Evolutionary conservation across 495 filamentous ascomycete species (phyloP).

Genomic region (Aspergillus baeticus): DNA sequence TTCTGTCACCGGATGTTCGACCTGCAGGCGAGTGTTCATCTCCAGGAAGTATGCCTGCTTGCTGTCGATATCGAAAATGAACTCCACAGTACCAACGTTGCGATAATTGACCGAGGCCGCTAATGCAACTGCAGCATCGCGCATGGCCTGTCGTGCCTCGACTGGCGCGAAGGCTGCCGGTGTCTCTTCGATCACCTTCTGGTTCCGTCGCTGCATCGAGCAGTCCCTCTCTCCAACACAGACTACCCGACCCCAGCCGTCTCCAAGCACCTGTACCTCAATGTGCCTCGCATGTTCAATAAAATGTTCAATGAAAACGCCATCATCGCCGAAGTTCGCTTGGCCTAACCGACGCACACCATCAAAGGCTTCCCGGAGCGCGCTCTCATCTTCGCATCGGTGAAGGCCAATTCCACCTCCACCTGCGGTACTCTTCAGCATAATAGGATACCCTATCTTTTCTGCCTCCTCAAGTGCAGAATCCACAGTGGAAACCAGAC

Average conservation of each 20-base stretch:
- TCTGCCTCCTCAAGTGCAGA: slow-evolving; percentile 40
- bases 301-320: slow-evolving; percentile 41
- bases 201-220: slow-evolving; percentile 46
- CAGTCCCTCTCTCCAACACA: slow-evolving; percentile 43
- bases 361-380: slow-evolving; percentile 30
- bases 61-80: slow-evolving; percentile 56
- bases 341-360: slow-evolving; percentile 32
- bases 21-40: slow-evolving; percentile 67
- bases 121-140: slow-evolving; percentile 44
- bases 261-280: slow-evolving; percentile 45
- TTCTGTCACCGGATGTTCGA: slow-evolving; percentile 65
- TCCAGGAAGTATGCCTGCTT: slow-evolving; percentile 63
- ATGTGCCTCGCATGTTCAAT: slow-evolving; percentile 39
- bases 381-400: slow-evolving; percentile 26
- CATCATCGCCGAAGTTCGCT: slow-evolving; percentile 40
- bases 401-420: slow-evolving; percentile 56
- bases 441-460: slow-evolving; percentile 51
- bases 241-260: slow-evolving; percentile 33
- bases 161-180: slow-evolving; percentile 47
- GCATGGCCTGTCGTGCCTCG: slow-evolving; percentile 44
- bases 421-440: slow-evolving; percentile 57
- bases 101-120: slow-evolving; percentile 52
- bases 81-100: slow-evolving; percentile 62
- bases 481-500: slow-evolving; percentile 40
- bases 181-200: slow-evolving; percentile 55